Conservation (phyloP, 2,329 filamentous ascomycete genomes). For the Leptodontidium sp. region DNA sequence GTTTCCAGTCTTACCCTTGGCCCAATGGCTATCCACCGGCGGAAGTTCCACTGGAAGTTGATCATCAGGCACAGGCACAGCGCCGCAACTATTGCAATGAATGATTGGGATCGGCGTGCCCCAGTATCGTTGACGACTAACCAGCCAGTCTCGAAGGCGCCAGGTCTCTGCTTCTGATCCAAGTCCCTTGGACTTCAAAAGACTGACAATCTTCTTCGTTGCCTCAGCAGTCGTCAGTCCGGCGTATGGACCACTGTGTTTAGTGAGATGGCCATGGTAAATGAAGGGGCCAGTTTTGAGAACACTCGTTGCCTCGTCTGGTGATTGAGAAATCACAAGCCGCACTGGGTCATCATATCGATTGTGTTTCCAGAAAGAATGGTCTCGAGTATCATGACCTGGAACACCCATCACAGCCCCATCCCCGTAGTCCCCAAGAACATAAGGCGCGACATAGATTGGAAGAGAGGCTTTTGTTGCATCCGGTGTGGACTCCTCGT, state of each 20-base stretch:
- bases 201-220: conserved; percentile 64
- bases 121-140: conserved; percentile 94
- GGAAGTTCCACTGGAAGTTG: conserved; percentile 82
- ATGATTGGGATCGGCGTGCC: conserved; percentile 89
- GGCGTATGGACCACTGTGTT: conserved; percentile 69
- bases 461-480: conserved; percentile 67
- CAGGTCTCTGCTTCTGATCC: conserved; percentile 74
- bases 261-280: conserved; percentile 72
- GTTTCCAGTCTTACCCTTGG: conserved; percentile 75
- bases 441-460: conserved; percentile 84
- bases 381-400: conserved; percentile 81
- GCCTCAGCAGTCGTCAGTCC: conserved; percentile 71
- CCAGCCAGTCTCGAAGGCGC: conserved; percentile 87
- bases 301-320: conserved; percentile 55
- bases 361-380: conserved; percentile 82
- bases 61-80: conserved; percentile 78
- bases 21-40: conserved; percentile 71
- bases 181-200: conserved; percentile 61
- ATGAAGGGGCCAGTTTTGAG: conserved; percentile 64
- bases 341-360: conserved; percentile 65
- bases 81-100: conserved; percentile 79
- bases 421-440: conserved; percentile 84
- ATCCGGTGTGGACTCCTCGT: conserved; percentile 59
- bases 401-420: conserved; percentile 94
- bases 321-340: conserved; percentile 62